phyloP scores from a whole-genome alignment of 352 stramenopile genomes.

The Pelagophyceae sp. region DNA sequence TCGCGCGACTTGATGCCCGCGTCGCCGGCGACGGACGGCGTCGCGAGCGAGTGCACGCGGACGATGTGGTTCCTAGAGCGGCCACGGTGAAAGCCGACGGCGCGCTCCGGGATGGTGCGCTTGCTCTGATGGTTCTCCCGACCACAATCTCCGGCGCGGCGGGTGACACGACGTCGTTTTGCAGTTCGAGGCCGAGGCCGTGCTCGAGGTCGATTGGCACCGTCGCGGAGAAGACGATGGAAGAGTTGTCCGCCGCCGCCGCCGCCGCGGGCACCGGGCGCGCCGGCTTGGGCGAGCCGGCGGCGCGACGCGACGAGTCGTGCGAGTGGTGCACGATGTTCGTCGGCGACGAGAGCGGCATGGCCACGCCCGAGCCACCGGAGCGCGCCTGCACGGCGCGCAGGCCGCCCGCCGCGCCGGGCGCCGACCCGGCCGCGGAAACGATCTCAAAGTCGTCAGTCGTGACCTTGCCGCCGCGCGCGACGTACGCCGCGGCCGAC shows the following conservation, averaged over 20 bases:
- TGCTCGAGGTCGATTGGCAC: not conserved
- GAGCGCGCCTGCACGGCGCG: not conserved
- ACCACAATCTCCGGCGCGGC: no score
- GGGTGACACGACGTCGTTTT: not conserved
- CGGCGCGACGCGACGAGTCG: no score
- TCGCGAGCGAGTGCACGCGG: not conserved
- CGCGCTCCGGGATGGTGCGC: no score
- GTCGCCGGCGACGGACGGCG: not conserved
- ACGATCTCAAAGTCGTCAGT: not conserved
- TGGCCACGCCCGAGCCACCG: no score
- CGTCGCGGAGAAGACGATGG: not conserved
- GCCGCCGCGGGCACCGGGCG: no score
- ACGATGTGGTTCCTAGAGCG: not conserved
- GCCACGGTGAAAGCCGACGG: no score
- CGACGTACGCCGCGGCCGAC: not conserved
- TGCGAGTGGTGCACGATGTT: no score
- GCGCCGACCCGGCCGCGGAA: not conserved
- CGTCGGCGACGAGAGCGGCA: not conserved
- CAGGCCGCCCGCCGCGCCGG: not conserved
- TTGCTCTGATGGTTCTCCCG: no score
- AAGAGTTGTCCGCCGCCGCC: not conserved
- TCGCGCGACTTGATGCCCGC: not conserved
- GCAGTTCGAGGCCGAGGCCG: conserved; percentile 3
- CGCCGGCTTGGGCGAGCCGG: no score
- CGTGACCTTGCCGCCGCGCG: not conserved